Evolutionary conservation across 805 yeast genomes (phyloP).

Genomic region (Candida fluviatilis): DNA sequence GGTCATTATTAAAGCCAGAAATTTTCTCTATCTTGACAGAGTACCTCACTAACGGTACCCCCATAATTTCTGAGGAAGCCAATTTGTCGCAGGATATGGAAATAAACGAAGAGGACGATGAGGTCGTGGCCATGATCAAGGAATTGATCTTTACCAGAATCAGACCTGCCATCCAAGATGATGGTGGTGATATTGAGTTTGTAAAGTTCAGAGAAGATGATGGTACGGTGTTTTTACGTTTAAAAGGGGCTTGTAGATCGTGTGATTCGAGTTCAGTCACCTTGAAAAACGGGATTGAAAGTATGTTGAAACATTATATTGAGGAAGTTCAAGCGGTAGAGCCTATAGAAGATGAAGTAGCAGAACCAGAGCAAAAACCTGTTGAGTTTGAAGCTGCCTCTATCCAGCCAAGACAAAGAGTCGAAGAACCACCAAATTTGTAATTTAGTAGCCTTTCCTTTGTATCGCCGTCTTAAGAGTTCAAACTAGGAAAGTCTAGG

Average conservation of each 20-base stretch:
- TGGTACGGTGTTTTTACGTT: constrained; percentile 82
- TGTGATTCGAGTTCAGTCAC: constrained; percentile 92
- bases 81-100: constrained; percentile 32
- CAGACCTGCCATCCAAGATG: constrained; percentile 97
- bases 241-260: constrained; percentile 94
- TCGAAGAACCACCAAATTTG: neutral
- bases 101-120: constrained; percentile 50
- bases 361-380: constrained; percentile 1
- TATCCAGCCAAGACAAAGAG: constrained; percentile 3
- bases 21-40: constrained; percentile 57
- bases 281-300: constrained; percentile 89
- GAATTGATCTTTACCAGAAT: constrained; percentile 92
- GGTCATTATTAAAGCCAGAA: constrained; percentile 65
- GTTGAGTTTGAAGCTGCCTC: constrained; percentile 3
- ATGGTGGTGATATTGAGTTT: constrained; percentile 95
- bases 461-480: too few species aligned
- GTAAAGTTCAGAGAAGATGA: constrained; percentile 79
- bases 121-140: constrained; percentile 82
- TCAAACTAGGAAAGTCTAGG: too few species aligned
- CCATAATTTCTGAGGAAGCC: constrained; percentile 41
- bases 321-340: constrained; percentile 90
- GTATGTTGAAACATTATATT: constrained; percentile 95
- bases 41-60: constrained; percentile 50
- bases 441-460: too few species aligned
- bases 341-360: constrained; percentile 23